A percentile compares a stretch with the other conserved stretches of the same genome.
phyloP scores from a whole-genome alignment of 371 early-diverging fungal genomes.

The Rhizomucor pusillus region DNA sequence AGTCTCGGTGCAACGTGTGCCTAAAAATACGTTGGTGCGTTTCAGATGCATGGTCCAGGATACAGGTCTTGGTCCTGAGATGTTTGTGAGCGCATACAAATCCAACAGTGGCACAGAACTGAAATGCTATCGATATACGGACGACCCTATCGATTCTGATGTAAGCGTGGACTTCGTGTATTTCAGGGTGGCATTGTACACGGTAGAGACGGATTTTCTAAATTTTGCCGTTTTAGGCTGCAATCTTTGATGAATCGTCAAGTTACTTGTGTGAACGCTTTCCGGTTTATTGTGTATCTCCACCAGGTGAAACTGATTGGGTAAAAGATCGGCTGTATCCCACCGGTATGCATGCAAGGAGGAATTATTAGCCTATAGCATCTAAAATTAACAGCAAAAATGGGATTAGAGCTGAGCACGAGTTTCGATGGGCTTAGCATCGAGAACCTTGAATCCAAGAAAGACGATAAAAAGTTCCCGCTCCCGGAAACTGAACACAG shows the following conservation, averaged over 20 bases:
- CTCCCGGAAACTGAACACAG: slow-evolving; percentile 46
- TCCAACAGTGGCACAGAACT: slow-evolving; percentile 20
- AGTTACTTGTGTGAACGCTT: slow-evolving; percentile 37
- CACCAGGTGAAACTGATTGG: slow-evolving; percentile 63
- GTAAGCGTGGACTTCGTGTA: slow-evolving; percentile 10
- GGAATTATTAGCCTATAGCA: not conserved
- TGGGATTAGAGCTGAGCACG: slow-evolving; percentile 7
- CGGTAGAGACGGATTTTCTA: too few relatives aligned
- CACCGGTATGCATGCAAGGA: slow-evolving; percentile 1
- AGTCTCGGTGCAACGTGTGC: slow-evolving; percentile 30
- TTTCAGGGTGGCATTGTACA: not conserved
- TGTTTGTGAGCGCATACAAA: slow-evolving; percentile 50
- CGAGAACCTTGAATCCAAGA: slow-evolving; percentile 2
- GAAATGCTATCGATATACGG: slow-evolving; percentile 35
- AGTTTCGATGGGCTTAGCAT: slow-evolving; percentile 17
- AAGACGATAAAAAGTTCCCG: slow-evolving; percentile 44
- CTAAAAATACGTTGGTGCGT: slow-evolving; percentile 53
- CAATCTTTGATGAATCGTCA: slow-evolving; percentile 9
- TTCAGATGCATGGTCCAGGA: slow-evolving; percentile 72
- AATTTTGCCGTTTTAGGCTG: too few relatives aligned
- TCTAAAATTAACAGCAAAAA: not conserved
- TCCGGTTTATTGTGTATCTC: slow-evolving; percentile 57
- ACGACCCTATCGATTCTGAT: slow-evolving; percentile 29
- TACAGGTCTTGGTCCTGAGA: slow-evolving; percentile 62
- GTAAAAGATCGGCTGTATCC: slow-evolving; percentile 16